Evolutionary conservation across 2,329 filamentous ascomycete genomes (phyloP), one percentile per base, ranked within the genome.

Genomic region (Fusarium hainanense): DNA sequence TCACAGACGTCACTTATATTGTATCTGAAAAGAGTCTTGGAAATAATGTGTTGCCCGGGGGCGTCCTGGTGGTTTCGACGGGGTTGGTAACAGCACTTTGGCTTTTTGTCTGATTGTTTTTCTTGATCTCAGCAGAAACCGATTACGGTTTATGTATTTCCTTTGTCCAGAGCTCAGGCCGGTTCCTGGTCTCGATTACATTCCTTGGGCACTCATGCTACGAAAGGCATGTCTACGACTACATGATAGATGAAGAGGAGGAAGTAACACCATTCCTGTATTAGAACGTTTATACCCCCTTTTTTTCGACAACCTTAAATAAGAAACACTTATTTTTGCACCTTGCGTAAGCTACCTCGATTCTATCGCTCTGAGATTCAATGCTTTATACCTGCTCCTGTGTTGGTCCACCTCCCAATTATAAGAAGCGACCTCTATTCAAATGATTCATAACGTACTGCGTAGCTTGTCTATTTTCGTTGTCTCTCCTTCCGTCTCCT

Each of bases 401-500:
- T 58, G 43, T 63, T 58, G 48, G 57, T 42, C 43, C 43, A 46
- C 58, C 56, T 43, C 50, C 28, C 27, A 34, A 60, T 63, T 49
- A 48, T 69, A 51, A 52, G 54, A 70, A 54, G 60, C 32, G 59
- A 48, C 57, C 54, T 62, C 52, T 70, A 70, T 70, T 51, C 54
- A 50, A 58, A 58, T 47, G n/a, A 21, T 34, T 57, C 20, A 37
- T 56, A 67, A 71, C 54, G 51, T 42, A 37, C n/a, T 40, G 40
- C 30, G 14, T 25, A 20, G 42, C 30, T 23, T 25, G 25, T 50
- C 56, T 71, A 76, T 54, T 58, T 66, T 30, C 67, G 61, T 25
- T 76, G 74, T 73, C 78, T 83, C 72, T 81, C 79, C 77, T 78
- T 81, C 74, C 82, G 81, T 75, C 82, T 82, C 73, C 85, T 80